phyloP scores from a whole-genome alignment of 345 rosid species.

The Melaleuca alternifolia region DNA sequence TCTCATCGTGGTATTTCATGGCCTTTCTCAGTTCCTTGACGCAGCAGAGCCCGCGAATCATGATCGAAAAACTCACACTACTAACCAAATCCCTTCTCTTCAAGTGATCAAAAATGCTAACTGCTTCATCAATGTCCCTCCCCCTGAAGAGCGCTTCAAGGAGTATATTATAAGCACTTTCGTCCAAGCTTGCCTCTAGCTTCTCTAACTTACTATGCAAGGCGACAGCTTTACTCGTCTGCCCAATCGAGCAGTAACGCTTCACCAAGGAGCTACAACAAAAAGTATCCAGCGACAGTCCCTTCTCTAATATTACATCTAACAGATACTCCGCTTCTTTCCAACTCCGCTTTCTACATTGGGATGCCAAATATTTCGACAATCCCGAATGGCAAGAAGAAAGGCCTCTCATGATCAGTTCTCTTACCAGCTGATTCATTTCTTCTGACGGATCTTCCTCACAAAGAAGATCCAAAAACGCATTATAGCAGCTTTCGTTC shows the following conservation, averaged over 20 bases:
- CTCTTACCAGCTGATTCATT: slow-evolving; percentile 22
- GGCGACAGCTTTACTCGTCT: slow-evolving; percentile 37
- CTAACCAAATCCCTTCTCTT: slow-evolving; percentile 17
- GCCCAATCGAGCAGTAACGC: slow-evolving; percentile 38
- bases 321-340: slow-evolving; percentile 42
- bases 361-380: slow-evolving; percentile 28
- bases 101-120: slow-evolving; percentile 43
- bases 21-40: slow-evolving; percentile 50
- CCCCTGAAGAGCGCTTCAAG: slow-evolving; percentile 33
- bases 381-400: slow-evolving; percentile 26
- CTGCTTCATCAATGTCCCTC: slow-evolving; percentile 33
- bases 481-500: slow-evolving; percentile 27
- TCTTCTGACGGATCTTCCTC: slow-evolving; percentile 23
- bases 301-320: slow-evolving; percentile 37
- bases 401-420: slow-evolving; percentile 36
- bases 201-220: slow-evolving; percentile 39
- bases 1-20: slow-evolving; percentile 63
- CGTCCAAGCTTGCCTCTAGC: slow-evolving; percentile 37
- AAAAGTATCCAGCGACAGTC: slow-evolving; percentile 28
- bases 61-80: slow-evolving; percentile 31
- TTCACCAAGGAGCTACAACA: slow-evolving; percentile 35
- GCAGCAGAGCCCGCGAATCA: slow-evolving; percentile 43
- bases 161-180: slow-evolving; percentile 32
- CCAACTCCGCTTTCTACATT: slow-evolving; percentile 40
- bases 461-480: slow-evolving; percentile 41